Evolutionary conservation across 768 basidiomycete genomes (phyloP), one percentile per base, ranked within the genome.

Genomic region (Tylopilus balloui): DNA sequence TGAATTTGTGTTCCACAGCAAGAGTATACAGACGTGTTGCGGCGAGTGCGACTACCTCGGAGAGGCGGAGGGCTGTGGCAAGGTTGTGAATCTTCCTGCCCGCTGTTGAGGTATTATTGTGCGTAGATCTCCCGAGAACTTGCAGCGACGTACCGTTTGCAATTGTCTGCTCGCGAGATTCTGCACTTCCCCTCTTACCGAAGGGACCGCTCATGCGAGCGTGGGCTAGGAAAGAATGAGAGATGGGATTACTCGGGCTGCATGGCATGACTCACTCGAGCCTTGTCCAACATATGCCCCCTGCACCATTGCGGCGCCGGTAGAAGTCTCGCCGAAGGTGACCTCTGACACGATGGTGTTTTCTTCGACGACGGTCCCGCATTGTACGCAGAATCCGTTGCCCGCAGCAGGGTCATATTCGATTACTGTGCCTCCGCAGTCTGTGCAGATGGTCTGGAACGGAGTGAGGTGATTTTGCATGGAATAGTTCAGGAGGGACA

Each of bases 341-440:
- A 99, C 81, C 65, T 99, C 96, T 54, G 86, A 88, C 10, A 97
- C 91, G 51, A 98, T 92, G 3, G 86, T 82, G 61, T 92, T 93
- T 68, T 96, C 91, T 69, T 95, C 92, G 10, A 95, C 75, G 15
- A 98, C 92, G 7, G 85, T 88, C 39, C 91, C 92, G 58, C 94
- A 97, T 56, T 78, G 73, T 1, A 86, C 79, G 58, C 92, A 94
- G 63, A 91, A 88, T 6, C 87, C 88, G 55, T 88, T 88, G 9
- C 90, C 90, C 6, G 88, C 87, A 12, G 88, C 83, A 27, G 83
- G 72, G 67, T 91, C 87, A 64, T 91, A 91, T 63, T 90, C 88
- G 54, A 92, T 90, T 13, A 88, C 84, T 0, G 84, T 85, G 5
- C 88, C 88, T 34, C 86, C 87, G 58, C 88, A 92, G 56, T 87